phyloP scores from a whole-genome alignment of 1,284 basidiomycete genomes.

The Cryptococcus floricola region DNA sequence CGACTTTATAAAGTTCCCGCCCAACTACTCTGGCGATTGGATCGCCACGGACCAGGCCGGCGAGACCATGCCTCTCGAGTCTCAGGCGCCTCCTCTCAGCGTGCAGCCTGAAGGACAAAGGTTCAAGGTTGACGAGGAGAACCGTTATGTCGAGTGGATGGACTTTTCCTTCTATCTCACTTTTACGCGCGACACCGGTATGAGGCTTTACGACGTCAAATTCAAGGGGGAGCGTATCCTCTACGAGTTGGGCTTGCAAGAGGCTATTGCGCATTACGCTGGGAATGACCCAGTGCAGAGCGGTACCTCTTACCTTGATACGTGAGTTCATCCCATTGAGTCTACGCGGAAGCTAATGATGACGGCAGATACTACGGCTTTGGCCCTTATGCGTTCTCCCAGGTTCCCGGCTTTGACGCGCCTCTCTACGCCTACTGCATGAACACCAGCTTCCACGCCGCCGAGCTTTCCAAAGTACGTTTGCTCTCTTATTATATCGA shows the following conservation, averaged over 20 bases:
- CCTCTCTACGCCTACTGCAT: conserved; percentile 60
- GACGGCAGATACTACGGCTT: background rate
- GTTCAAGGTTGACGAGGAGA: conserved; percentile 57
- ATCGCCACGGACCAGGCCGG: conserved; percentile 29
- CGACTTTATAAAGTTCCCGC: conserved; percentile 24
- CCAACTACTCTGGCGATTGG: conserved; percentile 28
- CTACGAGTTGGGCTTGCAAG: conserved; percentile 57
- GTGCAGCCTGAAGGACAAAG: conserved; percentile 60
- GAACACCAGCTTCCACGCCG: conserved; percentile 57
- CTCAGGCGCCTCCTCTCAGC: conserved; percentile 29
- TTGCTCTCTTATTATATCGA: background rate
- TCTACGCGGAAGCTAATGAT: background rate
- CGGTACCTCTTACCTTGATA: conserved; percentile 62
- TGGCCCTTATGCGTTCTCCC: conserved; percentile 2
- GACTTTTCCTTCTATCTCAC: conserved; percentile 61
- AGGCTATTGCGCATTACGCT: conserved; percentile 60
- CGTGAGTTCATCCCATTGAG: conserved; percentile 22
- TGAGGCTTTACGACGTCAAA: conserved; percentile 63
- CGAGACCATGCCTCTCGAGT: conserved; percentile 25
- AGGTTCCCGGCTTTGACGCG: conserved; percentile 58
- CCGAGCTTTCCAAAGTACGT: conserved; percentile 43
- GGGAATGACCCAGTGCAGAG: conserved; percentile 64
- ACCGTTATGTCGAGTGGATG: conserved; percentile 63
- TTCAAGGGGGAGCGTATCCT: conserved; percentile 62
- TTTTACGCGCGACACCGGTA: conserved; percentile 63